These are phyloP conservation scores for Guadua angustifolia DNA, from an alignment of 176 grass and related monocot species.

Conservation along the genomic window DNA sequence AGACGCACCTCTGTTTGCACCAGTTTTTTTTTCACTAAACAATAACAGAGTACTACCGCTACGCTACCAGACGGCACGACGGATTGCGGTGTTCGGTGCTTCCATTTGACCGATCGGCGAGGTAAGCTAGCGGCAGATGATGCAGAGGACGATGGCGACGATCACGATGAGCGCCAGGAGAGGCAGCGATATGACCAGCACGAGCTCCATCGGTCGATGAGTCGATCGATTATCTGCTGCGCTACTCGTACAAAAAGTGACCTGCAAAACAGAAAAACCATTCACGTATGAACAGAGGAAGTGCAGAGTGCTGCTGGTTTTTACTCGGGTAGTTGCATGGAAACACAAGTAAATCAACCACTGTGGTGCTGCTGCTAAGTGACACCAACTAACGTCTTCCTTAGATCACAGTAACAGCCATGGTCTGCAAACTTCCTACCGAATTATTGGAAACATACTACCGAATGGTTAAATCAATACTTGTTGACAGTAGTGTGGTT, in stretches of 20 bases:
- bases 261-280: not conserved
- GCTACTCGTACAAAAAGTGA: not conserved
- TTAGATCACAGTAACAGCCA: not conserved
- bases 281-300: not conserved
- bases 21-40: not conserved
- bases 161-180: slow-evolving; percentile 57
- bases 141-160: slow-evolving; percentile 61
- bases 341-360: too few relatives aligned
- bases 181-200: slow-evolving; percentile 80
- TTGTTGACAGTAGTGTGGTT: not conserved
- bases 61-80: not conserved
- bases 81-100: not conserved
- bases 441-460: too few relatives aligned
- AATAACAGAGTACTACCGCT: not conserved
- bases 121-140: slow-evolving; percentile 48
- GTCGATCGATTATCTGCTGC: not conserved
- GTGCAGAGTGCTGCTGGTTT: too few relatives aligned
- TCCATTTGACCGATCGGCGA: not conserved
- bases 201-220: slow-evolving; percentile 60
- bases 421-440: not conserved
- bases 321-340: too few relatives aligned
- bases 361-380: not conserved
- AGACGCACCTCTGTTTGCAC: too few relatives aligned
- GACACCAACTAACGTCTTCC: not conserved
- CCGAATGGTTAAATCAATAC: not conserved